Evolutionary conservation across 148 eudicot genomes (phyloP), one percentile per base, ranked within the genome.

Genomic region (Camellia sinensis): DNA sequence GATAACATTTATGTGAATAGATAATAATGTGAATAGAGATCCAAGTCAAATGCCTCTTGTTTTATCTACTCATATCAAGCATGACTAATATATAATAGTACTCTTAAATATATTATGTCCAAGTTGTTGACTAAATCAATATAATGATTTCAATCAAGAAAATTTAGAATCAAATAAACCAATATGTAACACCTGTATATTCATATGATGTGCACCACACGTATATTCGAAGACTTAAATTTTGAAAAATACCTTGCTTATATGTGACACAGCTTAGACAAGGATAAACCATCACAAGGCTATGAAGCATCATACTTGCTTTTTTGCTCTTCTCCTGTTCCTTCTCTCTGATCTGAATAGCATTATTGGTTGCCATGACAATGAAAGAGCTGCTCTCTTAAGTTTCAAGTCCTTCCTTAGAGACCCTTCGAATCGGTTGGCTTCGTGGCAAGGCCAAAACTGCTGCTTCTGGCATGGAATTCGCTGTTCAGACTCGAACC

Each of bases 351-450:
- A 22, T 66, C 43, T 37, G 43, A 9, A 8, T 22, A 4, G 5
- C 10, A 66, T 52, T 48, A 19, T 1, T 50, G 68, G 80, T 52
- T 77, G 80, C 72, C 71, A 45, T 21, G 80, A 50, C 12, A 29
- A 19, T 4, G 80, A 77, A 77, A 77, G 80, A 77, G 52, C 11
- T 65, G 80, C 80, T 64, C 72, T 77, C 6, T 12, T 77, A 6
- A 15, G 12, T 50, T 64, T 77, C 13, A 64, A 77, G 54, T 77
- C 80, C 57, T 10, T 48, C 8, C 72, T 77, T 22, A 40, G 60
- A 13, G 73, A 77, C 68, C 71, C 80, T 45, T 77, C 73, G 6
- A 77, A 77, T 77, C 61, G 72, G 18, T 37, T 77, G 22, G 53
- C 60, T 29, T 65, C 72, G 2, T 77, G 80, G 69, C 69, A 66